Percentiles rank a stretch among this genome's conserved stretches.
Evolutionary conservation across 2,329 filamentous ascomycete species (phyloP).

Genomic region (Lasiodiplodia sp.): DNA sequence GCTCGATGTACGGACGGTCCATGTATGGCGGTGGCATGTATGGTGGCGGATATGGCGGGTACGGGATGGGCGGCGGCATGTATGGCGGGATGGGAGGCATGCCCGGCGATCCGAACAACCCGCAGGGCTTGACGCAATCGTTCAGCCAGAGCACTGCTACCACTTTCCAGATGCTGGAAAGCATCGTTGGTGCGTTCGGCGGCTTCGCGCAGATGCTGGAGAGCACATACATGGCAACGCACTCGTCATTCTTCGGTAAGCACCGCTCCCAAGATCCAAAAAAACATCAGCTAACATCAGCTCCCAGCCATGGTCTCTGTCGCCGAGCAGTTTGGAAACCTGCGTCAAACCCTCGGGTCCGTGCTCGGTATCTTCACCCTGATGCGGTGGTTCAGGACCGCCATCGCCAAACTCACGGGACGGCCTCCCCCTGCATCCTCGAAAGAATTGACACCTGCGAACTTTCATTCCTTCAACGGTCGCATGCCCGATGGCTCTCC

Average conservation of each 20-base stretch:
- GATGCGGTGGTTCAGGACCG: slow-evolving; percentile 90
- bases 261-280: slow-evolving; percentile 29
- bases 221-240: slow-evolving; percentile 99
- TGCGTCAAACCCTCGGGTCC: slow-evolving; percentile 91
- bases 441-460: slow-evolving; percentile 83
- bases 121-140: slow-evolving; percentile 91
- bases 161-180: slow-evolving; percentile 98
- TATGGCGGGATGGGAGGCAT: slow-evolving; percentile 47
- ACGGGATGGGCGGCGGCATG: slow-evolving; percentile 30
- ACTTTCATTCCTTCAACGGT: slow-evolving; percentile 89
- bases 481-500: slow-evolving; percentile 72
- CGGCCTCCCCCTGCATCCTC: slow-evolving; percentile 88
- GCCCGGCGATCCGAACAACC: slow-evolving; percentile 76
- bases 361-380: slow-evolving; percentile 95
- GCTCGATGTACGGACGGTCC: slow-evolving; percentile 52
- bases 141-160: slow-evolving; percentile 95
- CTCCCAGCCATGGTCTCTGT: slow-evolving; percentile 91
- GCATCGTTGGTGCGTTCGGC: slow-evolving; percentile 93
- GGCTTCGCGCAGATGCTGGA: slow-evolving; percentile 99
- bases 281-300: slow-evolving; percentile 35
- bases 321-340: slow-evolving; percentile 93
- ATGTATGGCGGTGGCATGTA: slow-evolving; percentile 52
- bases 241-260: slow-evolving; percentile 97
- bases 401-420: slow-evolving; percentile 91
- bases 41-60: slow-evolving; percentile 50